Conservation (phyloP, 805 yeast genomes). For the Candida incommunis region DNA sequence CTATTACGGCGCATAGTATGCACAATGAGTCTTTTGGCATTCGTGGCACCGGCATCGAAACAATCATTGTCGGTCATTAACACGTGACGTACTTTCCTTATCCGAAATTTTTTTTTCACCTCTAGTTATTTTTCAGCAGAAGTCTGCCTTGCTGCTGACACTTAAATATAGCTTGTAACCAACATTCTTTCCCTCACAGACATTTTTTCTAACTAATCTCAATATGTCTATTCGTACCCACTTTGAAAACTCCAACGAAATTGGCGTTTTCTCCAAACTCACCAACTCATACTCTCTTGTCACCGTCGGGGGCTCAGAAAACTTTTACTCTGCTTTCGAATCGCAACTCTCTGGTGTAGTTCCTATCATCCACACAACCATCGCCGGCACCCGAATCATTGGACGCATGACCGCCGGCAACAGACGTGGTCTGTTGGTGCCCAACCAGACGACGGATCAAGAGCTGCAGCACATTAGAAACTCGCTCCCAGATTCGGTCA, state of each 20-base stretch:
- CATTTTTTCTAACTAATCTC: neutral
- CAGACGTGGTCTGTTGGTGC: conserved; percentile 93
- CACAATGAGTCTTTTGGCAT: no score
- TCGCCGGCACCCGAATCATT: conserved; percentile 94
- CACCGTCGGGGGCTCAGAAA: conserved; percentile 91
- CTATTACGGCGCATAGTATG: no score
- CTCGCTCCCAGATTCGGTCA: conserved; percentile 87
- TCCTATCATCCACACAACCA: conserved; percentile 94
- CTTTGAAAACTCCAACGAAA: conserved; percentile 19
- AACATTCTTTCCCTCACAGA: no score
- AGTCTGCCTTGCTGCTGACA: no score
- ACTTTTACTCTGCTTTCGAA: conserved; percentile 80
- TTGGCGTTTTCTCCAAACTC: conserved; percentile 36
- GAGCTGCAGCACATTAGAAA: conserved; percentile 96
- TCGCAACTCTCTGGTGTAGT: conserved; percentile 94
- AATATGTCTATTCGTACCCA: conserved; percentile 18
- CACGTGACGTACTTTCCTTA: no score
- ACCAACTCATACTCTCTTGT: conserved; percentile 94
- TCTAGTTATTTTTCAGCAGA: no score
- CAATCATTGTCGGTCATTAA: no score
- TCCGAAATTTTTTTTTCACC: no score
- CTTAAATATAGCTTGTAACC: no score
- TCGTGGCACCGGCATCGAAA: no score
- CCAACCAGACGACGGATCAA: conserved; percentile 96
- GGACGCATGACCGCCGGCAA: conserved; percentile 99